Conservation (phyloP, 495 filamentous ascomycete species). For the Penicillium coprophilum region DNA sequence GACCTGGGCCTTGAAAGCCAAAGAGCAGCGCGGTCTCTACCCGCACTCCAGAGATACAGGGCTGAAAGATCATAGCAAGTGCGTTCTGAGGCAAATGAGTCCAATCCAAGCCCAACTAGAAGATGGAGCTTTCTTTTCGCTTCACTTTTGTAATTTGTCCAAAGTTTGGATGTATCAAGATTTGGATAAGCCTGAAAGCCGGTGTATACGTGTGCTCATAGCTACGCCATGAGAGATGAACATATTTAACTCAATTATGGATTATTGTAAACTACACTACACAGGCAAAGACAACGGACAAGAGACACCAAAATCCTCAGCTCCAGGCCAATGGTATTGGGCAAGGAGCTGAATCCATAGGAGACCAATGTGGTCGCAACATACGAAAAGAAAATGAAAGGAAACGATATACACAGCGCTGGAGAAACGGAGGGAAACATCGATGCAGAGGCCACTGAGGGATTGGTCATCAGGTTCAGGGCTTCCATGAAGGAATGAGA, state of each 20-base stretch:
- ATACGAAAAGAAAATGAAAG: slow-evolving; percentile 13
- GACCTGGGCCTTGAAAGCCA: neutral
- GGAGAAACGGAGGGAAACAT: slow-evolving; percentile 13
- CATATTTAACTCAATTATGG: slow-evolving; percentile 20
- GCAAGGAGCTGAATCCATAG: slow-evolving; percentile 4
- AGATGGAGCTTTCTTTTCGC: too few relatives aligned
- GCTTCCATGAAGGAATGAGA: slow-evolving; percentile 16
- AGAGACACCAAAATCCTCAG: slow-evolving; percentile 6
- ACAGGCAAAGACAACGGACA: slow-evolving; percentile 6
- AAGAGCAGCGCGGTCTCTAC: neutral
- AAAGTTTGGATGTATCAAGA: too few relatives aligned
- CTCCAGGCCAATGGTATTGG: slow-evolving; percentile 4
- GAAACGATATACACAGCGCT: slow-evolving; percentile 29
- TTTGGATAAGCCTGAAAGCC: too few relatives aligned
- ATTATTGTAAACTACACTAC: slow-evolving; percentile 26
- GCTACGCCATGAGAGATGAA: neutral
- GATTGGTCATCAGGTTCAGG: slow-evolving; percentile 9
- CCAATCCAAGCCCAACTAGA: too few relatives aligned
- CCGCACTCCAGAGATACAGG: neutral
- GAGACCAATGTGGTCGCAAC: slow-evolving; percentile 9
- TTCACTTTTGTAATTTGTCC: too few relatives aligned
- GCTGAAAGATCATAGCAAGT: too few relatives aligned
- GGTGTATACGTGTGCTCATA: neutral
- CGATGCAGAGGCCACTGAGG: slow-evolving; percentile 16
- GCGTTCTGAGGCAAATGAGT: too few relatives aligned